Evolutionary conservation across 1,284 basidiomycete species (phyloP).

Genomic region (Cutaneotrichosporon arboriforme): DNA sequence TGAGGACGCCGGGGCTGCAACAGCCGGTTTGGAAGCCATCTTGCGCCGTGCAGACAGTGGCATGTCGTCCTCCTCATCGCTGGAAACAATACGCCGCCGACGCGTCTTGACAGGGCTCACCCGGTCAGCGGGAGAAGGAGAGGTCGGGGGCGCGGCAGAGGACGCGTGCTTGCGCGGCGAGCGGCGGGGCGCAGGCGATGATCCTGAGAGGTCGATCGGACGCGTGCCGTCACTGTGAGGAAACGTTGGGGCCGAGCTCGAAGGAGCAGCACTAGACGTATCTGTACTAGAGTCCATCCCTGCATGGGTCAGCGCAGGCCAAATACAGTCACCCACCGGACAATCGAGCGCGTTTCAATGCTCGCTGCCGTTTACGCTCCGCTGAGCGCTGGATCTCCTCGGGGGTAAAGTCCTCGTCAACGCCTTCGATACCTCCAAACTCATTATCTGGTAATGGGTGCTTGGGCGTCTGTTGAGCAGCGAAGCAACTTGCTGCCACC

Average conservation of each 20-base stretch:
- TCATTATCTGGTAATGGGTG: not conserved
- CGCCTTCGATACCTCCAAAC: conserved; percentile 13
- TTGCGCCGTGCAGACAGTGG: not conserved
- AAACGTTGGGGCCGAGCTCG: not conserved
- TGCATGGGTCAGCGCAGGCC: not conserved
- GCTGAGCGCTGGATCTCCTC: conserved; percentile 5
- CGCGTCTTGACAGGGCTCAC: not conserved
- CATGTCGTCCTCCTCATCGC: conserved; percentile 3
- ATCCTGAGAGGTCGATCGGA: conserved; percentile 3
- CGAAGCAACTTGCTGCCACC: too few relatives aligned
- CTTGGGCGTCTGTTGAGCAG: too few relatives aligned
- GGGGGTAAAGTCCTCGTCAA: conserved; percentile 8
- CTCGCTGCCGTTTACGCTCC: not conserved
- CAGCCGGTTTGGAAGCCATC: not conserved
- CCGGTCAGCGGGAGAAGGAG: not conserved
- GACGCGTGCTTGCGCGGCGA: not conserved
- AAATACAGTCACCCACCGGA: not conserved
- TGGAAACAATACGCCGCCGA: not conserved
- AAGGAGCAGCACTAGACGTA: not conserved
- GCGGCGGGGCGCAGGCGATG: not conserved
- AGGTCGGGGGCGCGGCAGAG: not conserved
- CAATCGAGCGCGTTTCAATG: not conserved
- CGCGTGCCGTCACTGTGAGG: conserved; percentile 1
- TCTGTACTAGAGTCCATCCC: not conserved
- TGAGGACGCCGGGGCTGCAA: not conserved